Evolutionary conservation across 2,329 filamentous ascomycete genomes (phyloP).

Genomic region (Scorias spongiosa): DNA sequence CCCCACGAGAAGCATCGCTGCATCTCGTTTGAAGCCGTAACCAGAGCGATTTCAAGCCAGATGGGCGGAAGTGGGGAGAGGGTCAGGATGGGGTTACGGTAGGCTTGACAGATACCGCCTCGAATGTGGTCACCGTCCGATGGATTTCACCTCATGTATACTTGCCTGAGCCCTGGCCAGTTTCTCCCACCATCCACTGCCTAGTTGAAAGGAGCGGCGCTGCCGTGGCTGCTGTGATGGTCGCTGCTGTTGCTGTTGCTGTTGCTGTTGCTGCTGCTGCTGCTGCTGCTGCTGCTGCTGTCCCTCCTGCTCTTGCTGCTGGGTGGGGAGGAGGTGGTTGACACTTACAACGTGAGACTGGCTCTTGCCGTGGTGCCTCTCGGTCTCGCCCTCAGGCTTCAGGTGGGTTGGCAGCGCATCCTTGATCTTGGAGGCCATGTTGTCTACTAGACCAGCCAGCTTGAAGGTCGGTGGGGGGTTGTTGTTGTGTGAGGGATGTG

Average conservation of each 20-base stretch:
- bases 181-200: too few relatives aligned
- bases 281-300: background rate
- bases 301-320: background rate
- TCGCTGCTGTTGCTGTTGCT: background rate
- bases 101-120: too few relatives aligned
- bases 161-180: too few relatives aligned
- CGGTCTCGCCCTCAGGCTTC: conserved; percentile 40
- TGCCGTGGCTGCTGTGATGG: too few relatives aligned
- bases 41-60: too few relatives aligned
- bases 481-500: background rate
- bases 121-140: too few relatives aligned
- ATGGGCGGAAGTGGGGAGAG: too few relatives aligned
- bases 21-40: too few relatives aligned
- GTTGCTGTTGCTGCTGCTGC: background rate
- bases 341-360: conserved; percentile 69
- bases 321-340: background rate
- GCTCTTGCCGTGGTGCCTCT: conserved; percentile 69
- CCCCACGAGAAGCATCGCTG: too few relatives aligned
- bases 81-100: too few relatives aligned
- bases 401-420: conserved; percentile 66
- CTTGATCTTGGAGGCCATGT: background rate
- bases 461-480: background rate
- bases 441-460: background rate
- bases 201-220: too few relatives aligned
- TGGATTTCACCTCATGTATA: too few relatives aligned